phyloP scores from a whole-genome alignment of 495 filamentous ascomycete species.

The Tuber aestivum region DNA sequence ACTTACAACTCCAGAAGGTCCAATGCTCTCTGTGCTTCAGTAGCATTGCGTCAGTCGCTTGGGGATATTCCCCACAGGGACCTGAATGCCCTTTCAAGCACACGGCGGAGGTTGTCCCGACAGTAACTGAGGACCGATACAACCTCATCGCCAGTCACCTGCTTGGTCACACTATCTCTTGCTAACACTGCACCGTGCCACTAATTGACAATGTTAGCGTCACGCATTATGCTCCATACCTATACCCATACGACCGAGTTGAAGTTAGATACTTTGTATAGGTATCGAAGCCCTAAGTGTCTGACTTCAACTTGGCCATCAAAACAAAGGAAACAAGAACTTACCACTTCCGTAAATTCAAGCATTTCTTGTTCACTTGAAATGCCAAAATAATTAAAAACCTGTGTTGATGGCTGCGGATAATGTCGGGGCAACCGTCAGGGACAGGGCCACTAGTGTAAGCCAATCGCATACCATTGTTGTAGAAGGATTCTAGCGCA shows the following conservation, averaged over 20 bases:
- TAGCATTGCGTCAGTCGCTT: background rate
- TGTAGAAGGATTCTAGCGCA: background rate
- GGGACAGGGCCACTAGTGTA: background rate
- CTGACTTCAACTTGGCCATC: background rate
- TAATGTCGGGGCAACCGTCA: background rate
- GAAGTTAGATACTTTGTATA: background rate
- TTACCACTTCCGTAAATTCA: background rate
- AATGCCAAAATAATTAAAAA: background rate
- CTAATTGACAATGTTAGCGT: background rate
- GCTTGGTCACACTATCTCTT: too few relatives aligned
- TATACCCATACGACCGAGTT: background rate
- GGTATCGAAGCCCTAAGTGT: background rate
- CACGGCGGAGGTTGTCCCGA: too few relatives aligned
- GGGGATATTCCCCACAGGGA: background rate
- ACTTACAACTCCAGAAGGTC: background rate
- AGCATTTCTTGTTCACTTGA: background rate
- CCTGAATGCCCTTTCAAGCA: background rate
- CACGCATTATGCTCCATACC: background rate
- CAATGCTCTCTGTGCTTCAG: background rate
- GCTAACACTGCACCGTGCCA: background rate
- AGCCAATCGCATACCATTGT: background rate
- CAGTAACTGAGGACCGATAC: background rate
- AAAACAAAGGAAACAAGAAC: too few relatives aligned
- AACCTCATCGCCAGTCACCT: background rate
- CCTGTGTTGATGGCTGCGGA: background rate